Evolutionary conservation across 1,284 basidiomycete genomes (phyloP).

Genomic region (Rhodotorula sp.): DNA sequence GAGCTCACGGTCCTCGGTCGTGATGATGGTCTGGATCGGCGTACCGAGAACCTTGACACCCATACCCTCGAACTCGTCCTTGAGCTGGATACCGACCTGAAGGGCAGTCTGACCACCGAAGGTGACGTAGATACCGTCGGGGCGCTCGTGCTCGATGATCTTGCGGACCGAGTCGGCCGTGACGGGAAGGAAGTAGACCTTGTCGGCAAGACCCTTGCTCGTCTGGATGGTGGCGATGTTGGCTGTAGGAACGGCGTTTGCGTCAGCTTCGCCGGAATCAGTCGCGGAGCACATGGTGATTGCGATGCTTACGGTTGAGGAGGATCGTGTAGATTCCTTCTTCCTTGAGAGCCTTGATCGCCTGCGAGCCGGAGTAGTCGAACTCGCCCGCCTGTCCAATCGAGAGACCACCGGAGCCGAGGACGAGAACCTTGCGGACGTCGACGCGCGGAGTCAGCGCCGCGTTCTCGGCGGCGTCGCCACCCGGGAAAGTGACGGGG

Average conservation of each 20-base stretch:
- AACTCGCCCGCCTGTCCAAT: constrained; percentile 99
- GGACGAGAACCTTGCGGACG: constrained; percentile 90
- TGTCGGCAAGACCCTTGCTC: constrained; percentile 94
- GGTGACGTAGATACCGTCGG: constrained; percentile 97
- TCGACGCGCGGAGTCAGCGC: constrained; percentile 67
- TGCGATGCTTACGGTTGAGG: constrained; percentile 64
- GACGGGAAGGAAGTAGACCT: constrained; percentile 98
- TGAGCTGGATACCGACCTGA: constrained; percentile 94
- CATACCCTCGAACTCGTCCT: constrained; percentile 84
- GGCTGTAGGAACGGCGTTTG: constrained; percentile 47
- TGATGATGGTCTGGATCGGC: constrained; percentile 95
- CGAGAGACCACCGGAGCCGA: constrained; percentile 95
- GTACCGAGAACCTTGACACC: constrained; percentile 94
- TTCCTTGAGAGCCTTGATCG: constrained; percentile 97
- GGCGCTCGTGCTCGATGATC: constrained; percentile 97
- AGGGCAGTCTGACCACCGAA: constrained; percentile 98
- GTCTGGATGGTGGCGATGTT: constrained; percentile 99
- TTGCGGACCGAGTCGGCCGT: constrained; percentile 97
- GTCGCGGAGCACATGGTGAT: background rate
- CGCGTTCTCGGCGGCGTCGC: constrained; percentile 78
- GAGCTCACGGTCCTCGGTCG: constrained; percentile 92
- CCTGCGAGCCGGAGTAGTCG: constrained; percentile 98
- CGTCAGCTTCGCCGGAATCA: constrained; percentile 77
- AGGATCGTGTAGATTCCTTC: constrained; percentile 99
- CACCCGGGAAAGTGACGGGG: constrained; percentile 83